phyloP scores from a whole-genome alignment of 176 grass and related monocot genomes.

The Miscanthus lutarioriparius region DNA sequence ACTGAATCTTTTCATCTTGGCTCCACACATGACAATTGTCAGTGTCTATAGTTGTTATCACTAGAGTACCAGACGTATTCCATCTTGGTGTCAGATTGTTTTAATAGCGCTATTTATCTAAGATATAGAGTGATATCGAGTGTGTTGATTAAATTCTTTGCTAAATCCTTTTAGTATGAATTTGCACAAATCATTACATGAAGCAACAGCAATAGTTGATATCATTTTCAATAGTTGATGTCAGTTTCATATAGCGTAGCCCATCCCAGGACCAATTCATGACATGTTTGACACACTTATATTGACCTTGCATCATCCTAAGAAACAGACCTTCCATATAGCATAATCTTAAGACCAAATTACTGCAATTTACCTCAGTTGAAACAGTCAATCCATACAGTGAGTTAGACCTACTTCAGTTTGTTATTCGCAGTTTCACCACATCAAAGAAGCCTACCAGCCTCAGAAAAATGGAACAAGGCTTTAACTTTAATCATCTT shows the following conservation, averaged over 20 bases:
- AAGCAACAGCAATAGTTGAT: background rate
- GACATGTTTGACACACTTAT: background rate
- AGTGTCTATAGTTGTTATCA: background rate
- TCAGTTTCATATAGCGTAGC: background rate
- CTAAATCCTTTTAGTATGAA: background rate
- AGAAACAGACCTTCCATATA: background rate
- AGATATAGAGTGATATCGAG: background rate
- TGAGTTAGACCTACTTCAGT: background rate
- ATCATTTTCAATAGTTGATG: background rate
- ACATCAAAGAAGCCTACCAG: background rate
- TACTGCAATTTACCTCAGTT: background rate
- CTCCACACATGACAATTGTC: background rate
- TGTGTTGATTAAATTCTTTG: background rate
- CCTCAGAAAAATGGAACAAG: background rate
- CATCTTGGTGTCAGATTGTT: background rate
- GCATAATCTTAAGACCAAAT: background rate
- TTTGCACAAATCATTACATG: background rate
- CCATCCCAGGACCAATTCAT: conserved; percentile 13
- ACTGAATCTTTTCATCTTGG: background rate
- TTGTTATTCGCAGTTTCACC: background rate
- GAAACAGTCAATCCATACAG: background rate
- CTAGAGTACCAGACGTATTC: background rate
- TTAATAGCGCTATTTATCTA: background rate
- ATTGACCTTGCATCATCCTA: conserved; percentile 1
- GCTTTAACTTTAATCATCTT: background rate